A percentile compares a stretch with the other conserved stretches of the same genome.
These are phyloP conservation scores for Coniosporium apollinis DNA, from an alignment of 495 filamentous ascomycete species.

Conservation along the genomic window DNA sequence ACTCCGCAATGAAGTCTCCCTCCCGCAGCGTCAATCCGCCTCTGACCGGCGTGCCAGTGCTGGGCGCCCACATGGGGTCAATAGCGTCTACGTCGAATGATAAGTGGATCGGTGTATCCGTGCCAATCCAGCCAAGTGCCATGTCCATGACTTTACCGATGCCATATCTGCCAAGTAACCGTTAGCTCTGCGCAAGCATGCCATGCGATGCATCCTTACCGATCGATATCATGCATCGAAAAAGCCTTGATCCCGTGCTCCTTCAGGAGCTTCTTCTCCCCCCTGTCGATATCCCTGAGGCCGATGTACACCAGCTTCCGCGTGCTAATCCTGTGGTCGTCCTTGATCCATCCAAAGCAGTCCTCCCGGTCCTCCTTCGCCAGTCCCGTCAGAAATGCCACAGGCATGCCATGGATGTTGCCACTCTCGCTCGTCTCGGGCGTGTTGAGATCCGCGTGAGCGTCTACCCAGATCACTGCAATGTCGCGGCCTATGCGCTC, in stretches of 20 bases:
- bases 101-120: conserved; percentile 87
- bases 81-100: conserved; percentile 96
- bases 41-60: conserved; percentile 86
- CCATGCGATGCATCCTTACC: conserved; percentile 28
- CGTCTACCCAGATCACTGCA: conserved; percentile 96
- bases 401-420: conserved; percentile 97
- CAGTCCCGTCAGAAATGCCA: conserved; percentile 77
- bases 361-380: conserved; percentile 52
- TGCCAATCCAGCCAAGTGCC: conserved; percentile 85
- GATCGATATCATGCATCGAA: conserved; percentile 96
- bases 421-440: conserved; percentile 79
- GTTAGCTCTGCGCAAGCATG: conserved; percentile 4
- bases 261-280: conserved; percentile 75
- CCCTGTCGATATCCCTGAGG: conserved; percentile 75
- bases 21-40: conserved; percentile 92
- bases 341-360: conserved; percentile 75
- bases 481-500: conserved; percentile 67
- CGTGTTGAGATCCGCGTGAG: conserved; percentile 93
- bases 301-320: conserved; percentile 96
- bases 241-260: conserved; percentile 90
- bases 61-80: conserved; percentile 90
- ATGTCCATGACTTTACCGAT: conserved; percentile 96
- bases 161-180: conserved; percentile 43
- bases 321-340: conserved; percentile 44
- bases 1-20: conserved; percentile 96